These are phyloP conservation scores for Penicillium sp. DNA, from an alignment of 2,329 filamentous ascomycete genomes.

Conservation along the genomic window DNA sequence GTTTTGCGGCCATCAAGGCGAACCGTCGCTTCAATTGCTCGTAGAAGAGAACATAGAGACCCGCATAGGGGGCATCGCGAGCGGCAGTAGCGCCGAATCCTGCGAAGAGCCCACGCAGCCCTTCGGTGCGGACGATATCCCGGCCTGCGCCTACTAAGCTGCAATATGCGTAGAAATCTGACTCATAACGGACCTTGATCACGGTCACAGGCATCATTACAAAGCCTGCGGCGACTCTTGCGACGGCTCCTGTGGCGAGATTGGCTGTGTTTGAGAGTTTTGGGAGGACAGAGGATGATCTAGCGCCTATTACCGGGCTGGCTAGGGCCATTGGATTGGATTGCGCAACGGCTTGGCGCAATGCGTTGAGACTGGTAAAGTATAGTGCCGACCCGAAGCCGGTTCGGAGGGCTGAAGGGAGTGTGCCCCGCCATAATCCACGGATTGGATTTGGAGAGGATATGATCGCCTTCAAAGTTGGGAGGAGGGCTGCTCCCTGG, in stretches of 20 bases:
- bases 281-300: slow-evolving; percentile 70
- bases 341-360: slow-evolving; percentile 66
- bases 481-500: slow-evolving; percentile 64
- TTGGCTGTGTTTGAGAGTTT: slow-evolving; percentile 83
- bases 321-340: slow-evolving; percentile 42
- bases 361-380: slow-evolving; percentile 81
- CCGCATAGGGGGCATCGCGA: slow-evolving; percentile 93
- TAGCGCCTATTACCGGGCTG: slow-evolving; percentile 28
- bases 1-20: slow-evolving; percentile 23
- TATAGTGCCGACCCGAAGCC: slow-evolving; percentile 92
- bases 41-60: slow-evolving; percentile 91
- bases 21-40: slow-evolving; percentile 56
- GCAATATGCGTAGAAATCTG: slow-evolving; percentile 77
- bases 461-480: slow-evolving; percentile 69
- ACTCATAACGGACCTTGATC: slow-evolving; percentile 95
- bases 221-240: slow-evolving; percentile 82
- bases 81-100: slow-evolving; percentile 93
- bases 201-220: slow-evolving; percentile 94
- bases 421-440: slow-evolving; percentile 85
- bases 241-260: slow-evolving; percentile 77
- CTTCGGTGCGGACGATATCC: slow-evolving; percentile 73
- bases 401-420: slow-evolving; percentile 89
- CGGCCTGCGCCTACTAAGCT: slow-evolving; percentile 70
- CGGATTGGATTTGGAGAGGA: slow-evolving; percentile 65
- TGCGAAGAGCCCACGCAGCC: slow-evolving; percentile 81